Percentiles rank a stretch among this genome's conserved stretches.
Conservation (phyloP, 106 monocot genomes). For the Allium fistulosum region DNA sequence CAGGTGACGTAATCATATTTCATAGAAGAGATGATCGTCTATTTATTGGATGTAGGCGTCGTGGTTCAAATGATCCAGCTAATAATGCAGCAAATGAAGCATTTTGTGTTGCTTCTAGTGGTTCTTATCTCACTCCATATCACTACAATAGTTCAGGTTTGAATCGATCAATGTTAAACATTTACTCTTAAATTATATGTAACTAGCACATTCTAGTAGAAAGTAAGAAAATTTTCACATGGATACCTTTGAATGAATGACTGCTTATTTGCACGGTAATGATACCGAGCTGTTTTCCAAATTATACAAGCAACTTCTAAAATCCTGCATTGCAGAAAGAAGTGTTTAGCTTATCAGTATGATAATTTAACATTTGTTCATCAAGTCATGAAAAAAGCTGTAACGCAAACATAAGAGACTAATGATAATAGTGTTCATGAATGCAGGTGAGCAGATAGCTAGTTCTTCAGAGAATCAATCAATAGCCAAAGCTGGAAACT, state of each 20-base stretch:
- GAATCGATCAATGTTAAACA: background rate
- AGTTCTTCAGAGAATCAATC: background rate
- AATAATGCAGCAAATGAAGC: background rate
- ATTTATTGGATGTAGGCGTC: slow-evolving; percentile 21
- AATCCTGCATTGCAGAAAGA: too few relatives aligned
- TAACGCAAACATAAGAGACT: too few relatives aligned
- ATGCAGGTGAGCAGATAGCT: slow-evolving; percentile 9
- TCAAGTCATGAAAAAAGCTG: too few relatives aligned
- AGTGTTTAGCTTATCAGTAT: too few relatives aligned
- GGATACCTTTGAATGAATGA: too few relatives aligned
- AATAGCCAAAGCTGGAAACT: background rate
- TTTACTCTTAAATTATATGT: too few relatives aligned
- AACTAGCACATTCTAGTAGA: too few relatives aligned
- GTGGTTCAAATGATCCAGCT: background rate
- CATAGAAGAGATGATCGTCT: background rate
- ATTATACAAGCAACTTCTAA: too few relatives aligned
- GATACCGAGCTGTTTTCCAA: too few relatives aligned
- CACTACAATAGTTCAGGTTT: slow-evolving; percentile 19
- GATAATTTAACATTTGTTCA: too few relatives aligned
- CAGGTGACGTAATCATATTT: slow-evolving; percentile 43
- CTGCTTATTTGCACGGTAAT: too few relatives aligned
- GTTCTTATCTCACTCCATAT: slow-evolving; percentile 4
- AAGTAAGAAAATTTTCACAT: too few relatives aligned
- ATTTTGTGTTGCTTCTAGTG: background rate
- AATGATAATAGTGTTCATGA: background rate